Percentiles rank a stretch among this genome's conserved stretches.
Evolutionary conservation across 164 flowering plant species (phyloP).

Genomic region (Buxus sempervirens): DNA sequence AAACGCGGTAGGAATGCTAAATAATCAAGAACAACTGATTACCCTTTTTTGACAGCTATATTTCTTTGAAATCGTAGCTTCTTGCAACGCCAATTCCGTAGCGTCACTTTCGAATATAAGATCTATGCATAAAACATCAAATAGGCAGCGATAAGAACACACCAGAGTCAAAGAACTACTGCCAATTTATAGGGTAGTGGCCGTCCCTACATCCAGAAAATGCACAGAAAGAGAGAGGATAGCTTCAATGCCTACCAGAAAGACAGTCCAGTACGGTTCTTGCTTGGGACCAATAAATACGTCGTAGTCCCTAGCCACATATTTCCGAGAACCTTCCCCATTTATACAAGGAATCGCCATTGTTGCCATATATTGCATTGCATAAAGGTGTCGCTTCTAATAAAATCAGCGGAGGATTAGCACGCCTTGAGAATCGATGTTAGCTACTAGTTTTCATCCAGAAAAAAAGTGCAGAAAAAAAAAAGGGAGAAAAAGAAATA

Average conservation of each 20-base stretch:
- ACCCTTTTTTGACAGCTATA: neutral
- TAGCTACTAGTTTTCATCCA: neutral
- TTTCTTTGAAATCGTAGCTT: neutral
- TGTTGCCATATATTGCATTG: neutral
- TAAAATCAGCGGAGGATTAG: constrained; percentile 2
- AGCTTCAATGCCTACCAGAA: neutral
- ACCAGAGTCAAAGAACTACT: neutral
- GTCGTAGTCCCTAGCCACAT: constrained; percentile 5
- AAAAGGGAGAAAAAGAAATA: too few species aligned
- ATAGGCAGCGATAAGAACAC: neutral
- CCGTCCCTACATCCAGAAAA: neutral
- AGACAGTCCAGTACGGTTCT: neutral
- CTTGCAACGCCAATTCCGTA: neutral
- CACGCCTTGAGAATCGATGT: neutral
- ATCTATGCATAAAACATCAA: neutral
- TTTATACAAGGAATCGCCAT: neutral
- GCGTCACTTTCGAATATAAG: neutral
- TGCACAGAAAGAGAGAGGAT: neutral
- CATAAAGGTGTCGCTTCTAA: neutral
- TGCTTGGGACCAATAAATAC: constrained; percentile 4
- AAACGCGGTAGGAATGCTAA: too few species aligned
- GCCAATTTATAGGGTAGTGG: neutral
- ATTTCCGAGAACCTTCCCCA: constrained; percentile 7
- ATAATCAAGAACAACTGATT: neutral
- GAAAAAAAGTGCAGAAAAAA: neutral